Conservation (phyloP, 116 monocot genomes). For the Dioscorea cayenensis region DNA sequence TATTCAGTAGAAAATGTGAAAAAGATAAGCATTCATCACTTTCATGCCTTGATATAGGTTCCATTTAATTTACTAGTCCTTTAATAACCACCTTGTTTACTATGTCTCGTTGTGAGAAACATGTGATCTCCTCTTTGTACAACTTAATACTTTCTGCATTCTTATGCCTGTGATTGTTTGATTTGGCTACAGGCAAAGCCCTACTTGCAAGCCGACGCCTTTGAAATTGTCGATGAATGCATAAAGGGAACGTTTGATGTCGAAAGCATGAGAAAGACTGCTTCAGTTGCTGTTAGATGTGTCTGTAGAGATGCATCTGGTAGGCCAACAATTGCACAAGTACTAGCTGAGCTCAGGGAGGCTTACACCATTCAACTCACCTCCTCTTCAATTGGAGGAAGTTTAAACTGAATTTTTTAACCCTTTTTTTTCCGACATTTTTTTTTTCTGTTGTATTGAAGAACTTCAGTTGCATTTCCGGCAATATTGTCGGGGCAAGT, state of each 20-base stretch:
- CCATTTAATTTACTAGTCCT: no score
- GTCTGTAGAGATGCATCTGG: constrained; percentile 41
- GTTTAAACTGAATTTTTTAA: not conserved
- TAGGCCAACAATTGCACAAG: constrained; percentile 44
- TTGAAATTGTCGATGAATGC: constrained; percentile 43
- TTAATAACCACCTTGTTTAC: no score
- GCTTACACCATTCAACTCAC: constrained; percentile 38
- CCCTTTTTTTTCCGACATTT: not conserved
- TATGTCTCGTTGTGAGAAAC: not conserved
- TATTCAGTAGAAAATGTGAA: not conserved
- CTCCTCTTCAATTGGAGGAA: constrained; percentile 13
- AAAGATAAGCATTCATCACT: no score
- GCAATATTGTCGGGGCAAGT: no score
- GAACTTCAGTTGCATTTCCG: no score
- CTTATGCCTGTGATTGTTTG: not conserved
- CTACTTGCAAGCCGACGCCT: constrained; percentile 41
- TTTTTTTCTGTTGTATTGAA: no score
- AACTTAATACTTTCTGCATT: not conserved
- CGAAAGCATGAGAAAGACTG: constrained; percentile 46
- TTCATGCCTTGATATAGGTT: no score
- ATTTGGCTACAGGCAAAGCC: constrained; percentile 39
- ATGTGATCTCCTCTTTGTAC: not conserved
- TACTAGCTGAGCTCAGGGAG: constrained; percentile 42
- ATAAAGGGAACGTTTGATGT: constrained; percentile 23
- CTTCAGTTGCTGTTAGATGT: constrained; percentile 38